Evolutionary conservation across 1,284 basidiomycete genomes (phyloP), one percentile per base, ranked within the genome.

Genomic region (Papiliotrema nemorosa): DNA sequence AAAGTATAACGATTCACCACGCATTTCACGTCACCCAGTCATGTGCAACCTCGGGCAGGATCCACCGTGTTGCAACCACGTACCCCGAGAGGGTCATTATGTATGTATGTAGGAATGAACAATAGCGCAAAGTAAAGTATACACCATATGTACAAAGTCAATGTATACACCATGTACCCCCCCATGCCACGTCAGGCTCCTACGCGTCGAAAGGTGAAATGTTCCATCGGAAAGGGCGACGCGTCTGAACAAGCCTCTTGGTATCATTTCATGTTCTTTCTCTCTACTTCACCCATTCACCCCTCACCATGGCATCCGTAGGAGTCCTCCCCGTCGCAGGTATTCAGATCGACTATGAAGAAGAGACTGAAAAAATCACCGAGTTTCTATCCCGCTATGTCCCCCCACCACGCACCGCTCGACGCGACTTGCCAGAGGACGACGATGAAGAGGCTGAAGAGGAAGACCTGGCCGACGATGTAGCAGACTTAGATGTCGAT

Each of bases 401-500:
- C 3, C 55, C 65, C 12, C 63, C 53, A 18, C 54, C 52, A 22
- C 58, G 62, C 44, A 45, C 56, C 31, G 41, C 60, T 34, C 41
- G 56, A 29, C 31, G 51, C 24, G 48, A 53, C 24, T 43, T 66
- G 24, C 63, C 65, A 1, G 52, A 51, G 20, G 59, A 69, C 36
- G 69, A 74, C 31, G 64, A 67, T 37, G 68, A 62, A 40, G 65
- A 52, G 16, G 66, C 64, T 58, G 77, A 90, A 50, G 80, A 81
- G 44, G 77, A 78, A 49, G 82, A 83, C 53, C 77, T 88, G 40
- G 80, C 81, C 16, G 68, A 72, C 38, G 60, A 63, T 37, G 50
- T 59, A 46, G 82, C 82, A 56, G 78, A 78, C 34, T 43, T 70
- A 21, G 33, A 16, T 16, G 64, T 62, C 40, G 59, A 72, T 47